phyloP scores from a whole-genome alignment of 2,329 filamentous ascomycete genomes.

The Penicillium corylophilum region DNA sequence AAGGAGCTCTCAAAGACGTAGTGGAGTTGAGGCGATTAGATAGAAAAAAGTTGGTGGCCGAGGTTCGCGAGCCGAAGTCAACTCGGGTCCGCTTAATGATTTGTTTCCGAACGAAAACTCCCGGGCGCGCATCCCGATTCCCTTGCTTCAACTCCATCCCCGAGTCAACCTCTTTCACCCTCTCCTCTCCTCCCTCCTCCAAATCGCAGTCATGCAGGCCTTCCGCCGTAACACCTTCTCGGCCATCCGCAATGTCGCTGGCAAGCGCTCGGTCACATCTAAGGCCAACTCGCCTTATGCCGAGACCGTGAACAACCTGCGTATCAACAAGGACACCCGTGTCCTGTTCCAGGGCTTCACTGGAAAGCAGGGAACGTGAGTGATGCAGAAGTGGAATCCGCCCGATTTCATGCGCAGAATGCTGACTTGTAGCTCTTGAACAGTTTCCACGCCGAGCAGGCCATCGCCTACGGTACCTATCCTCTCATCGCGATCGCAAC shows the following conservation, averaged over 20 bases:
- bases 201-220: conserved; percentile 68
- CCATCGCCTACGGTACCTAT: conserved; percentile 89
- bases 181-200: conserved; percentile 18
- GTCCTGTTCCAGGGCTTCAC: conserved; percentile 98
- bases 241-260: conserved; percentile 64
- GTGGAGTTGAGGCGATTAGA: conserved; percentile 20
- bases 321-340: conserved; percentile 90
- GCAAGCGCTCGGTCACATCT: conserved; percentile 68
- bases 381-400: conserved; percentile 28
- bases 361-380: conserved; percentile 91
- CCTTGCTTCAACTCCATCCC: conserved; percentile 21
- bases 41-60: conserved; percentile 27
- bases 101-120: conserved; percentile 37
- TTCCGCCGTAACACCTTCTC: conserved; percentile 71
- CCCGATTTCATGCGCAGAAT: conserved; percentile 31
- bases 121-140: conserved; percentile 30
- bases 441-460: conserved; percentile 96
- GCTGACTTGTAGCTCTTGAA: conserved; percentile 16
- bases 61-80: conserved; percentile 27
- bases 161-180: conserved; percentile 18
- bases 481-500: conserved; percentile 18
- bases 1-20: background rate
- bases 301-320: conserved; percentile 77
- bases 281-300: conserved; percentile 68
- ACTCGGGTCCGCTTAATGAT: conserved; percentile 39